phyloP scores from a whole-genome alignment of 805 yeast species.

The Candida stauntonica region DNA sequence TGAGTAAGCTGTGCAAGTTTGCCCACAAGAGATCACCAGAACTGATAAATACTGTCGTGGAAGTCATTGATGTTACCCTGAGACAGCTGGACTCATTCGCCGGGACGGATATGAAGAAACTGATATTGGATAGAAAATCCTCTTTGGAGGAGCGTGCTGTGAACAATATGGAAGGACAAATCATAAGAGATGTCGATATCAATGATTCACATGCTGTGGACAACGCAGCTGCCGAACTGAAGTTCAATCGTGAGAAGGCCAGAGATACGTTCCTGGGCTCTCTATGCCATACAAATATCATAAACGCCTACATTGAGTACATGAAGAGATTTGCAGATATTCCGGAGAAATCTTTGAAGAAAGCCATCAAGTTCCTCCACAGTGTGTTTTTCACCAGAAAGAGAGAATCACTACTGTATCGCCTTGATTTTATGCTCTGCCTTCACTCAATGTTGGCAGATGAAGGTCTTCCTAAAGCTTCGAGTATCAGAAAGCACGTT shows the following conservation, averaged over 20 bases:
- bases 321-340: conserved; percentile 61
- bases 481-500: conserved; percentile 51
- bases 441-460: conserved; percentile 51
- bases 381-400: conserved; percentile 62
- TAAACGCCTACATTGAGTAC: conserved; percentile 61
- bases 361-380: conserved; percentile 66
- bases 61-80: conserved; percentile 59
- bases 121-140: conserved; percentile 42
- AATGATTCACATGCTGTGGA: conserved; percentile 28
- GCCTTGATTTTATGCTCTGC: conserved; percentile 69
- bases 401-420: conserved; percentile 49
- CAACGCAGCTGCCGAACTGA: conserved; percentile 26
- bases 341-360: conserved; percentile 52
- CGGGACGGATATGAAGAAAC: conserved; percentile 47
- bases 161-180: conserved; percentile 26
- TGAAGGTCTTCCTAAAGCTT: conserved; percentile 42
- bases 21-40: conserved; percentile 61
- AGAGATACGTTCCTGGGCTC: conserved; percentile 38
- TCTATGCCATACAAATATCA: conserved; percentile 54
- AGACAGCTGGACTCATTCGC: conserved; percentile 66
- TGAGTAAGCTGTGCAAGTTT: conserved; percentile 56
- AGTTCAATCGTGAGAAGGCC: conserved; percentile 37
- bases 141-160: conserved; percentile 26
- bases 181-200: conserved; percentile 32
- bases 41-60: conserved; percentile 56